A percentile compares a stretch with the other conserved stretches of the same genome.
phyloP scores from a whole-genome alignment of 2,329 filamentous ascomycete genomes.

The Triangularia verruculosa region DNA sequence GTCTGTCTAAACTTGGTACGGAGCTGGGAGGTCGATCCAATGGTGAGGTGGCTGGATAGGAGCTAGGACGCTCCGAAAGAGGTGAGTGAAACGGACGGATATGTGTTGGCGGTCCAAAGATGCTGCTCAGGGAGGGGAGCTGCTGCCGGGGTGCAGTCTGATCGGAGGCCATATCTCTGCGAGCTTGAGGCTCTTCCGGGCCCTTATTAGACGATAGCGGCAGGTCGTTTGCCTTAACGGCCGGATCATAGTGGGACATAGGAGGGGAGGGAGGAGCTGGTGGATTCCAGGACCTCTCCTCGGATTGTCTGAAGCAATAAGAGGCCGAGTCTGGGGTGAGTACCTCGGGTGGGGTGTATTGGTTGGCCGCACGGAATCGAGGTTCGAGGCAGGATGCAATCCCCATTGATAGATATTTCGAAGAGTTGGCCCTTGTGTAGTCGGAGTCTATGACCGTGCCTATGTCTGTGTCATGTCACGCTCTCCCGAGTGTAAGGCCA shows the following conservation, averaged over 20 bases:
- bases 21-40: slow-evolving; percentile 43
- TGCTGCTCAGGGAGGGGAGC: slow-evolving; percentile 55
- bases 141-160: slow-evolving; percentile 42
- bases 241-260: slow-evolving; percentile 58
- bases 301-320: slow-evolving; percentile 43
- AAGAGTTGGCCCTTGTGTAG: slow-evolving; percentile 16
- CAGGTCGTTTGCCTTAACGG: slow-evolving; percentile 42
- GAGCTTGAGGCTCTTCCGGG: slow-evolving; percentile 37
- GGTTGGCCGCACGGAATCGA: slow-evolving; percentile 48
- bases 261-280: slow-evolving; percentile 48
- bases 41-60: slow-evolving; percentile 44
- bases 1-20: slow-evolving; percentile 33
- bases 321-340: slow-evolving; percentile 50
- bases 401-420: slow-evolving; percentile 49
- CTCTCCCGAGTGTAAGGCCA: slow-evolving; percentile 9
- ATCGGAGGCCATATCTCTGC: slow-evolving; percentile 33
- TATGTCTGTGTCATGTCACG: slow-evolving; percentile 22
- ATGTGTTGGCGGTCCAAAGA: slow-evolving; percentile 50
- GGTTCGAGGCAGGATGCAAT: slow-evolving; percentile 50
- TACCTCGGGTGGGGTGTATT: slow-evolving; percentile 54
- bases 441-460: slow-evolving; percentile 13
- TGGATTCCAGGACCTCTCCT: slow-evolving; percentile 46
- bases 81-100: slow-evolving; percentile 46
- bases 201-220: slow-evolving; percentile 41
- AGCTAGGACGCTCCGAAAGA: slow-evolving; percentile 43